phyloP scores from a whole-genome alignment of 352 stramenopile species.

The Phytophthora europaea region DNA sequence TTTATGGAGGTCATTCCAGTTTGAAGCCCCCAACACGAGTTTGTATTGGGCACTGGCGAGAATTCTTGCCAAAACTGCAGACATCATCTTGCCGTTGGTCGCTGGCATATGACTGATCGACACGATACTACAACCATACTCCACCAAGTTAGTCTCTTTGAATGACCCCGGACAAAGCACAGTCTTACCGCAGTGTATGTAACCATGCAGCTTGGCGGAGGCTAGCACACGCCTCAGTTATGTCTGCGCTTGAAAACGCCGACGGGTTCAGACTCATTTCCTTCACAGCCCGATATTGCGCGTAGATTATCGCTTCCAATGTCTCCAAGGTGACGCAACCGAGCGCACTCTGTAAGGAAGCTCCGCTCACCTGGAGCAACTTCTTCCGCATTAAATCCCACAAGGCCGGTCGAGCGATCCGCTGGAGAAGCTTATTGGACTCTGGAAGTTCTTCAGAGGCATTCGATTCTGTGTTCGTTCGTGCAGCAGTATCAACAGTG shows the following conservation, averaged over 20 bases:
- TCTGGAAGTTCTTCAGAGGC: conserved; percentile 6
- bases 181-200: conserved; percentile 64
- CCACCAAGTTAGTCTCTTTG: conserved; percentile 4
- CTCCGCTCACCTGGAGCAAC: conserved; percentile 41
- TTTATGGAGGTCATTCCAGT: conserved; percentile 49
- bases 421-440: conserved; percentile 36
- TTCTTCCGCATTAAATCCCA: conserved; percentile 65
- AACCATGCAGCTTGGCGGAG: conserved; percentile 74
- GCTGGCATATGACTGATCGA: conserved; percentile 33
- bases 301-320: conserved; percentile 55
- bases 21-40: conserved; percentile 42
- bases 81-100: conserved; percentile 18
- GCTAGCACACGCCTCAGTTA: conserved; percentile 61
- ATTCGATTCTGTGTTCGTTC: background rate
- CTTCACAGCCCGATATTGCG: conserved; percentile 54
- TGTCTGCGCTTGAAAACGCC: conserved; percentile 47
- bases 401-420: conserved; percentile 49
- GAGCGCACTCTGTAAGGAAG: conserved; percentile 38
- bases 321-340: conserved; percentile 49
- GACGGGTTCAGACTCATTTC: conserved; percentile 62
- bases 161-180: background rate
- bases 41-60: conserved; percentile 52
- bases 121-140: conserved; percentile 21
- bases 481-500: background rate
- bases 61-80: conserved; percentile 33